A percentile compares a stretch with the other conserved stretches of the same genome.
Evolutionary conservation across 495 filamentous ascomycete species (phyloP).

Genomic region (Annulohypoxylon bovei): DNA sequence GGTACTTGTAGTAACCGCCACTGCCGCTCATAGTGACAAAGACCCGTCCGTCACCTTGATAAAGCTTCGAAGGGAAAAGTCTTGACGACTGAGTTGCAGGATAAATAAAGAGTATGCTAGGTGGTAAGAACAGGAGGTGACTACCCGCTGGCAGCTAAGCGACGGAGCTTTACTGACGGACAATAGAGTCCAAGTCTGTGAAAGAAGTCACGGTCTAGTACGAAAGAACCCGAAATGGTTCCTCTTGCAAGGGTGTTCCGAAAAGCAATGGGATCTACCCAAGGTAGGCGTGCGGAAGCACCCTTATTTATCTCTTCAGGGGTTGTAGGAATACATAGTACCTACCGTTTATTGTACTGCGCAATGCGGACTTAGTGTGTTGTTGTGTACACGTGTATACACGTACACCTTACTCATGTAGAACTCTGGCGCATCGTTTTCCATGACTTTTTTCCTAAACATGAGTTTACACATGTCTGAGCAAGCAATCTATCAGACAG

Average conservation of each 20-base stretch:
- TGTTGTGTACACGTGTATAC: too few relatives aligned
- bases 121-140: background rate
- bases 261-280: conserved; percentile 27
- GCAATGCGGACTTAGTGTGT: too few relatives aligned
- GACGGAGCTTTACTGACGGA: conserved; percentile 33
- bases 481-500: background rate
- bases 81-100: conserved; percentile 5
- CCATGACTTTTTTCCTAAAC: too few relatives aligned
- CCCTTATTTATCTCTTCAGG: conserved; percentile 32
- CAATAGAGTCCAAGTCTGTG: conserved; percentile 30
- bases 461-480: background rate
- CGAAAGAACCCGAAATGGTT: conserved; percentile 20
- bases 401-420: too few relatives aligned
- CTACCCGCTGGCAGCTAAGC: conserved; percentile 42
- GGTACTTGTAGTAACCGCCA: conserved; percentile 68
- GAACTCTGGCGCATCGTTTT: too few relatives aligned
- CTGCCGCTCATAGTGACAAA: conserved; percentile 61
- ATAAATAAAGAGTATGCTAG: background rate
- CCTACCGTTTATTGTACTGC: too few relatives aligned
- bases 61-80: conserved; percentile 12
- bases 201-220: conserved; percentile 9
- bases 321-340: too few relatives aligned
- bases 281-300: conserved; percentile 29
- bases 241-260: conserved; percentile 30
- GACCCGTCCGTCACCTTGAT: background rate